A percentile compares a stretch with the other conserved stretches of the same genome.
These are phyloP conservation scores for Senna siamea DNA, from an alignment of 306 rosid genomes.

Conservation along the genomic window DNA sequence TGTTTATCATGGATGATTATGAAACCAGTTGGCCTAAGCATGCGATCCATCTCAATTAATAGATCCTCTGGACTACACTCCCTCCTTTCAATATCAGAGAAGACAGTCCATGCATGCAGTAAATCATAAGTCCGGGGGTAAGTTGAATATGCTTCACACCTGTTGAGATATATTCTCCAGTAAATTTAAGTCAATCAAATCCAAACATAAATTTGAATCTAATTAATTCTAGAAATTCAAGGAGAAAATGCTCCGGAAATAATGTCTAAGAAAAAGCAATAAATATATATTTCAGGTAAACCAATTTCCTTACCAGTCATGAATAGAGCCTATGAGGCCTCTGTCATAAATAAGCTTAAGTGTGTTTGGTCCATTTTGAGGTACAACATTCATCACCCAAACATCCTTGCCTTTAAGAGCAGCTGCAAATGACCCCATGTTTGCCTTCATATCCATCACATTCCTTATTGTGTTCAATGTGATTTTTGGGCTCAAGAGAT, in stretches of 20 bases:
- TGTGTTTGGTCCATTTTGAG: constrained; percentile 83
- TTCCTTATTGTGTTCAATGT: constrained; percentile 73
- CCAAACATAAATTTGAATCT: constrained; percentile 29
- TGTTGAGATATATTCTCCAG: constrained; percentile 37
- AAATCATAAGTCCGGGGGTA: constrained; percentile 92
- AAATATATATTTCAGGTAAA: constrained; percentile 8
- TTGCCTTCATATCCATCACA: constrained; percentile 95
- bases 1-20: constrained; percentile 73
- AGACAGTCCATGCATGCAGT: constrained; percentile 83
- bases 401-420: constrained; percentile 81
- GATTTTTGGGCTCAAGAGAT: constrained; percentile 69
- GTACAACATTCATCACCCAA: constrained; percentile 97
- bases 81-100: constrained; percentile 76
- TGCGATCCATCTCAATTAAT: constrained; percentile 88
- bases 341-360: constrained; percentile 89
- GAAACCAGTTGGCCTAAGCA: constrained; percentile 86
- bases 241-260: background rate
- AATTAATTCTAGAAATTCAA: constrained; percentile 23
- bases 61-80: constrained; percentile 80
- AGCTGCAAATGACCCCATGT: constrained; percentile 93
- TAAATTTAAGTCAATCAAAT: constrained; percentile 24
- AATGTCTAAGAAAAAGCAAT: constrained; percentile 1
- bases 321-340: constrained; percentile 85
- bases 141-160: constrained; percentile 75
- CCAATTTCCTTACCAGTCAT: constrained; percentile 67